A percentile compares a stretch with the other conserved stretches of the same genome.
phyloP scores from a whole-genome alignment of 202 grass and related monocot species.

The Bolboschoenoplectus hybrid region DNA sequence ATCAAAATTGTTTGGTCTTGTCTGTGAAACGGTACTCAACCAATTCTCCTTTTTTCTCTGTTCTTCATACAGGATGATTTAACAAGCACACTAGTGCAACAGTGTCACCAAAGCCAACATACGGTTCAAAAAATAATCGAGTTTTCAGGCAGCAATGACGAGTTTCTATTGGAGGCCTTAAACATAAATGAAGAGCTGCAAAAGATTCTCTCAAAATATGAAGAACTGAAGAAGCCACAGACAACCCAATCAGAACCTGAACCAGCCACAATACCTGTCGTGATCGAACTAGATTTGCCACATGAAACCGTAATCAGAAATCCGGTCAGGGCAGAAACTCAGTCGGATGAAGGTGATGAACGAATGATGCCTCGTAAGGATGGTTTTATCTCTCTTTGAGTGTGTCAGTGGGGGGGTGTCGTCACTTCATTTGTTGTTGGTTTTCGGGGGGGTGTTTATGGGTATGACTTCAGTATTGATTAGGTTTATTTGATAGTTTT shows the following conservation, averaged over 20 bases:
- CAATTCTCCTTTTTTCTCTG: conserved; percentile 6
- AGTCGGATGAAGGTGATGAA: conserved; percentile 47
- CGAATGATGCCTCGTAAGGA: conserved; percentile 54
- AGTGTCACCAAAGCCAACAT: conserved; percentile 74
- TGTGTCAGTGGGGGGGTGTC: not conserved
- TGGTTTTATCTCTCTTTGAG: conserved; percentile 65
- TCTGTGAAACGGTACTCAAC: not conserved
- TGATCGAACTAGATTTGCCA: conserved; percentile 70
- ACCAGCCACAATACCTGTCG: conserved; percentile 75
- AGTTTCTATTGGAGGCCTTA: conserved; percentile 78
- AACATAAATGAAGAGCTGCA: conserved; percentile 77
- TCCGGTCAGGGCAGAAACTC: conserved; percentile 26
- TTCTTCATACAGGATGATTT: conserved; percentile 75
- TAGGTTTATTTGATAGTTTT: conserved; percentile 17
- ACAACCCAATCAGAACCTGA: conserved; percentile 52
- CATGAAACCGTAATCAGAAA: conserved; percentile 44
- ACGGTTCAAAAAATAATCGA: conserved; percentile 80
- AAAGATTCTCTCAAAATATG: conserved; percentile 72
- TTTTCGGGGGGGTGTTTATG: not conserved
- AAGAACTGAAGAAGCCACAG: conserved; percentile 66
- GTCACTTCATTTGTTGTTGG: no score
- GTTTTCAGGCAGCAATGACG: conserved; percentile 60
- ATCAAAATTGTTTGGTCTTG: not conserved
- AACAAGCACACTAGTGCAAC: conserved; percentile 71
- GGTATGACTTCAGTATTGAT: conserved; percentile 2